Evolutionary conservation across 2,329 filamentous ascomycete species (phyloP).

Genomic region (Rutstroemia sp.): DNA sequence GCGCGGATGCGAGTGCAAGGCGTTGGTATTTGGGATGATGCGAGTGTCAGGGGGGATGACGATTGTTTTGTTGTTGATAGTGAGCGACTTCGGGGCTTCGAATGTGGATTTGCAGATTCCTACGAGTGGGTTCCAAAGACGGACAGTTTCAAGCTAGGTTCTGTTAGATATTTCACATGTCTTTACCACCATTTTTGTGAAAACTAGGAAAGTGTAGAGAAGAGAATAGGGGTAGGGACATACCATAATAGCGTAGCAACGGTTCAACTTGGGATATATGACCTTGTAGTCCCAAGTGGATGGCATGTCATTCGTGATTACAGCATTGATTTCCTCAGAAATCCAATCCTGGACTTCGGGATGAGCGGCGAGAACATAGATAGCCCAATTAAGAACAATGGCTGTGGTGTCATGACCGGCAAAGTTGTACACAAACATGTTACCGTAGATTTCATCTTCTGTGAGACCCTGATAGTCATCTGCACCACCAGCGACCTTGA

Average conservation of each 20-base stretch:
- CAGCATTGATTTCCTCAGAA: conserved; percentile 16
- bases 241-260: conserved; percentile 35
- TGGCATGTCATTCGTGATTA: conserved; percentile 20
- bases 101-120: conserved; percentile 1
- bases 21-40: background rate
- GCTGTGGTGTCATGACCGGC: conserved; percentile 30
- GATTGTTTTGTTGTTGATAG: background rate
- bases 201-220: background rate
- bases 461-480: conserved; percentile 21
- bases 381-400: conserved; percentile 22
- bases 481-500: background rate
- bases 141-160: background rate
- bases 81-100: background rate
- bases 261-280: conserved; percentile 35
- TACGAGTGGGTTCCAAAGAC: background rate
- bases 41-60: background rate
- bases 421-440: conserved; percentile 28
- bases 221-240: background rate
- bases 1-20: background rate
- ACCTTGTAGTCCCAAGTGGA: conserved; percentile 31
- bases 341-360: conserved; percentile 17
- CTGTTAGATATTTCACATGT: background rate
- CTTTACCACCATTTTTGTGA: background rate
- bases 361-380: conserved; percentile 21
- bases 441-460: conserved; percentile 29